Percentiles rank a stretch among this genome's conserved stretches.
Evolutionary conservation across 1,284 basidiomycete species (phyloP).

Genomic region (Cystobasidium slooffiae): DNA sequence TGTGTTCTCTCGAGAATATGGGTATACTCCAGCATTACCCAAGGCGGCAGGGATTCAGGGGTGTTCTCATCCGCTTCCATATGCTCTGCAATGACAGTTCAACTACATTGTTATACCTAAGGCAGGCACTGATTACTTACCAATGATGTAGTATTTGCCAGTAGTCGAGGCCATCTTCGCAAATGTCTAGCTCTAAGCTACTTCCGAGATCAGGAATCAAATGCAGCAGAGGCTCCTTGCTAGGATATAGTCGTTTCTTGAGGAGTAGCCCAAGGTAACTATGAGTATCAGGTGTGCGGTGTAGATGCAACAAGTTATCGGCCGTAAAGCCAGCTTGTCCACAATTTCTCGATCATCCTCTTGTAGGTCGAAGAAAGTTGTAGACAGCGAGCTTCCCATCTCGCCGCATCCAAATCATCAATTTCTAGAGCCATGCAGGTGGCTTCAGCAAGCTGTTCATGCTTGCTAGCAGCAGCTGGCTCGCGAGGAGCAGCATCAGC

Average conservation of each 20-base stretch:
- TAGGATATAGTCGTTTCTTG: background rate
- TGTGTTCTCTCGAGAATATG: constrained; percentile 61
- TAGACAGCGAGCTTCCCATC: background rate
- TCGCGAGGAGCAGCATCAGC: background rate
- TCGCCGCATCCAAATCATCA: background rate
- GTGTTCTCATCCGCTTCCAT: constrained; percentile 90
- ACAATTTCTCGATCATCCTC: constrained; percentile 11
- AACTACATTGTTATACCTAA: background rate
- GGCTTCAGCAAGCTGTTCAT: constrained; percentile 19
- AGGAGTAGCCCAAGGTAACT: background rate
- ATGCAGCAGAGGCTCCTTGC: background rate
- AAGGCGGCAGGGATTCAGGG: constrained; percentile 70
- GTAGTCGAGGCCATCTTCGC: constrained; percentile 18
- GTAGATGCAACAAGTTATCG: no score
- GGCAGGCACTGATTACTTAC: background rate
- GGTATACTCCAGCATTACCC: constrained; percentile 65
- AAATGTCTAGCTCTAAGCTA: background rate
- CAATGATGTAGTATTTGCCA: constrained; percentile 38
- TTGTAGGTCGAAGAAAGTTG: background rate
- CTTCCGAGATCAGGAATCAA: background rate
- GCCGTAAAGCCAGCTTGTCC: background rate
- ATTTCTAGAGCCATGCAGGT: constrained; percentile 4
- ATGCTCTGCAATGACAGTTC: constrained; percentile 67
- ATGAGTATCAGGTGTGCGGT: no score
- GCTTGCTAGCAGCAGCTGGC: constrained; percentile 11